These are phyloP conservation scores for Tetrahymena elliotti DNA, from an alignment of 73 alveolate species.

Conservation along the genomic window DNA sequence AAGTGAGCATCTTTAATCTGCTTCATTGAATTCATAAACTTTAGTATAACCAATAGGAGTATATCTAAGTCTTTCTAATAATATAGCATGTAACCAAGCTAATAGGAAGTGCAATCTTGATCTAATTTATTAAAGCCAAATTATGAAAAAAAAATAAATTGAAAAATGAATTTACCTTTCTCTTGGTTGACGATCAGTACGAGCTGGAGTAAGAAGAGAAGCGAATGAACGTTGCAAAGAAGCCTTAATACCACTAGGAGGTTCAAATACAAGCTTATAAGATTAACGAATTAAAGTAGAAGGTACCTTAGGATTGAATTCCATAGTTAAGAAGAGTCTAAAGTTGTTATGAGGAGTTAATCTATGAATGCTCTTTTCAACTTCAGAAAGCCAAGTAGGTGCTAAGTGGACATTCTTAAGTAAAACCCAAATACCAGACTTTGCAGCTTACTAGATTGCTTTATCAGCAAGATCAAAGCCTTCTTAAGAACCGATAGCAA, in stretches of 20 bases:
- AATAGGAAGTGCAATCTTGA: conserved; percentile 94
- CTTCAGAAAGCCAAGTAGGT: conserved; percentile 95
- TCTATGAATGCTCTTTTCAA: conserved; percentile 95
- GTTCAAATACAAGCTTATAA: conserved; percentile 94
- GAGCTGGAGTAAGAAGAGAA: conserved; percentile 74
- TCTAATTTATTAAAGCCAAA: neutral
- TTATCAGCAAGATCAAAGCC: conserved; percentile 93
- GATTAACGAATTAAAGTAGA: conserved; percentile 93
- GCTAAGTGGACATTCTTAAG: conserved; percentile 99
- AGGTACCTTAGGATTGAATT: conserved; percentile 97
- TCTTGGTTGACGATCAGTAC: conserved; percentile 92
- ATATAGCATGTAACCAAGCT: conserved; percentile 98
- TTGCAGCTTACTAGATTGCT: conserved; percentile 83
- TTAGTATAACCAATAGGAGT: conserved; percentile 99
- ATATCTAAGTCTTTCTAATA: conserved; percentile 85
- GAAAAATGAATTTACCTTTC: conserved; percentile 67
- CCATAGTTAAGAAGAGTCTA: conserved; percentile 99
- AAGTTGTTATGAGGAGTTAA: conserved; percentile 90
- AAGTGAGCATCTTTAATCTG: conserved; percentile 96
- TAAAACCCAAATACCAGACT: conserved; percentile 96
- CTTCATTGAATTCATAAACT: conserved; percentile 97
- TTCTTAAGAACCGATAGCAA: conserved; percentile 98
- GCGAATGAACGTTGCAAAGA: conserved; percentile 81
- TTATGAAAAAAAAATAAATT: neutral
- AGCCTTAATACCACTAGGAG: conserved; percentile 99